A percentile compares a stretch with the other conserved stretches of the same genome.
Evolutionary conservation across 2,329 filamentous ascomycete species (phyloP).

Genomic region (Drechslerella dactyloides): DNA sequence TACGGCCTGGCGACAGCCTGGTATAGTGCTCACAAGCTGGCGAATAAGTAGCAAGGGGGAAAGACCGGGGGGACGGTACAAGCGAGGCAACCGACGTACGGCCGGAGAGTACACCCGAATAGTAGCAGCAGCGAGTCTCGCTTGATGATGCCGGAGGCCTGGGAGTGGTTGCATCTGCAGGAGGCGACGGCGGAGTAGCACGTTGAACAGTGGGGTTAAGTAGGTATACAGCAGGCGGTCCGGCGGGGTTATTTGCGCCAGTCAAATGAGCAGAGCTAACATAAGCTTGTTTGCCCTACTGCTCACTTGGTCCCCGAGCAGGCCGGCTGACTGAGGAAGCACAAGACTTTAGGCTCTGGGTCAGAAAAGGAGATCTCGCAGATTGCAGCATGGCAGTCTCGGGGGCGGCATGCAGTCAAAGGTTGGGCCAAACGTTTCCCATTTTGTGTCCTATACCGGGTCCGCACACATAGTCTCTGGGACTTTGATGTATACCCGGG

Average conservation of each 20-base stretch:
- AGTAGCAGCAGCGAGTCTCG: conserved; percentile 10
- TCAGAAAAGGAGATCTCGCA: too few species aligned
- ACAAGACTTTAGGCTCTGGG: neutral
- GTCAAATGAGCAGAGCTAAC: too few species aligned
- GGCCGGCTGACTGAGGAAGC: neutral
- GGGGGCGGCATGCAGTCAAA: neutral
- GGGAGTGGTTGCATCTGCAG: conserved; percentile 33
- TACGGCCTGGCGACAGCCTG: conserved; percentile 19
- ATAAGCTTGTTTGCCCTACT: too few species aligned
- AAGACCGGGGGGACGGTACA: conserved; percentile 30
- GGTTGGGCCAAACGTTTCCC: conserved; percentile 2
- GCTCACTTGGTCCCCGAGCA: too few species aligned
- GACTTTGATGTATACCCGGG: too few species aligned
- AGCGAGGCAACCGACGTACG: conserved; percentile 16
- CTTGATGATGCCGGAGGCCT: conserved; percentile 6
- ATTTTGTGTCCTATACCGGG: neutral
- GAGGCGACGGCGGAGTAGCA: conserved; percentile 15
- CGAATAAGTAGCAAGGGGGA: neutral
- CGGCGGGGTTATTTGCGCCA: neutral
- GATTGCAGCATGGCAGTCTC: too few species aligned
- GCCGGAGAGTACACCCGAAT: conserved; percentile 17
- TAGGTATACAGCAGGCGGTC: neutral
- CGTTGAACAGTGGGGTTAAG: conserved; percentile 23
- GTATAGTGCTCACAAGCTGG: neutral
- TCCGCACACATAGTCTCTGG: too few species aligned